Evolutionary conservation across 257 asterid species (phyloP), one percentile per base, ranked within the genome.

Genomic region (Ligustrum vulgare): DNA sequence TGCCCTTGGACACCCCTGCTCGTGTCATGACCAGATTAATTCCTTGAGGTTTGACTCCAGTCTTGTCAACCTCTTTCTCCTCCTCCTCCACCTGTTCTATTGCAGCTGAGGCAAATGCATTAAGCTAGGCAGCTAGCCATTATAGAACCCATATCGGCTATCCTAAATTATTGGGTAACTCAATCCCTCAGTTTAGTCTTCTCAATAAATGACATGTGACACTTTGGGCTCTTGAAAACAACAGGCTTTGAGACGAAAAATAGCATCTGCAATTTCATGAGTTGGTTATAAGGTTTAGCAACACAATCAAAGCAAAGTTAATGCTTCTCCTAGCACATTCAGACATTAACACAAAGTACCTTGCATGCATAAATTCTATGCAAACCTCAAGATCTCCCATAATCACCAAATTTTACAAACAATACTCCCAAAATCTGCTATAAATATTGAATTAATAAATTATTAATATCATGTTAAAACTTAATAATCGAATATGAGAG

Each of bases 131-230:
- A 96, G 77, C 88, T 93, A 0, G 86, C 82, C 82, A 83, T 82
- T 23, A 80, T 85, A 2, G 94, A 87, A 22, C 87, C 83, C 89
- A 87, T 84, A 25, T 88, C 93, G 0, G 97, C 95, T 90, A 84
- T 83, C 82, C 92, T 90, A 85, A 91, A 91, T 62, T 88, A 97
- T 71, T 90, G 97, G 67, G 97, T 97, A 91, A 88, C 96, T 93
- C 87, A 91, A 76, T 70, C 91, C 98, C 82, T 93, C 96, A 0
- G 91, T 88, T 87, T 93, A 91, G 47, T 97, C 97, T 78, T 93
- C 98, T 18, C 98, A 97, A 41, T 91, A 90, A 43, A 93, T 93
- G 73, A 93, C 84, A 23, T 91, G 89, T 16, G 95, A 28, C 1
- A 89, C 72, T 93, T 84, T 5, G 97, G 98, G 88, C 95, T 88